These are phyloP conservation scores for Astragalus membranaceus DNA, from an alignment of 306 rosid species.

Conservation along the genomic window DNA sequence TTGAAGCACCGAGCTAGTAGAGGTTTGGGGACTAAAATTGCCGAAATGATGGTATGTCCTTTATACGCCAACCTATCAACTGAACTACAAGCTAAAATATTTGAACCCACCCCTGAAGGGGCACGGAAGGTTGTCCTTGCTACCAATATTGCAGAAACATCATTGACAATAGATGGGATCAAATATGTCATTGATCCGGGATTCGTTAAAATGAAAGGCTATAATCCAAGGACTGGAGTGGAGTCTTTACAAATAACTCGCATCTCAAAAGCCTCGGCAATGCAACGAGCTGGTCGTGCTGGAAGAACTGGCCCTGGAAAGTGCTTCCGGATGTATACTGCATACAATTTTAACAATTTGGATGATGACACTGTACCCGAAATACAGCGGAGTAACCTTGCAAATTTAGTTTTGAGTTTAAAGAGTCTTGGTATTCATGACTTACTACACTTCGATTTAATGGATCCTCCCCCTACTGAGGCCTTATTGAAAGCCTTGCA, in stretches of 20 bases:
- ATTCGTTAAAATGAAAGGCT: slow-evolving; percentile 43
- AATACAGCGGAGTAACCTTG: slow-evolving; percentile 81
- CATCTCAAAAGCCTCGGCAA: too few relatives aligned
- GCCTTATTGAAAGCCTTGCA: slow-evolving; percentile 83
- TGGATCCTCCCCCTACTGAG: slow-evolving; percentile 96
- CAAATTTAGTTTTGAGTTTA: slow-evolving; percentile 70
- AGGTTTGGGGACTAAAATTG: slow-evolving; percentile 83
- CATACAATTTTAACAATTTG: slow-evolving; percentile 53
- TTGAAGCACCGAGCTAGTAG: slow-evolving; percentile 62
- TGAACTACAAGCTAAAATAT: slow-evolving; percentile 81
- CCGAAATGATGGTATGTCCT: slow-evolving; percentile 84
- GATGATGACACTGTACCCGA: slow-evolving; percentile 85
- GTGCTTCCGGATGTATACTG: slow-evolving; percentile 77
- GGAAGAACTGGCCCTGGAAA: slow-evolving; percentile 95
- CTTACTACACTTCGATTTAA: slow-evolving; percentile 73
- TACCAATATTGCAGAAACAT: too few relatives aligned
- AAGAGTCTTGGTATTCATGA: slow-evolving; percentile 87
- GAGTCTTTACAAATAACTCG: slow-evolving; percentile 43
- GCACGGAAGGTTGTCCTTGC: too few relatives aligned
- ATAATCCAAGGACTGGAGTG: slow-evolving; percentile 82
- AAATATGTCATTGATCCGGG: too few relatives aligned
- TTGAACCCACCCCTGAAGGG: slow-evolving; percentile 34
- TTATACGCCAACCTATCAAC: slow-evolving; percentile 87
- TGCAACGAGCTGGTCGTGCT: background rate
- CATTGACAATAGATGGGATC: too few relatives aligned